Base-by-base conservation (phyloP, 1,284 basidiomycete genomes). In the Dichomitus squalens region DNA sequence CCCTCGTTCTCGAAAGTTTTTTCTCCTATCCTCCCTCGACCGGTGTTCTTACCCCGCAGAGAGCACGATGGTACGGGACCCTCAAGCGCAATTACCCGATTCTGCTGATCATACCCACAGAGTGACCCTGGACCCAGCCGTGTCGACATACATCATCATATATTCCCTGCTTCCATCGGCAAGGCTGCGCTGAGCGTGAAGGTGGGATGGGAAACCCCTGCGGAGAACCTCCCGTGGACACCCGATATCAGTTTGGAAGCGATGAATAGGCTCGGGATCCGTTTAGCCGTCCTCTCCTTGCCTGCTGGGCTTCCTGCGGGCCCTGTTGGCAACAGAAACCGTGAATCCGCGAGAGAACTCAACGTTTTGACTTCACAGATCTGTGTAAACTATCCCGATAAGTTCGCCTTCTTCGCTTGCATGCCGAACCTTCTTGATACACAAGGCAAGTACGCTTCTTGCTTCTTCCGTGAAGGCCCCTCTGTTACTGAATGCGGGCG, bases 101-200 rank as follows among this genome's bases (percentile, higher is more conserved):
- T 33, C 18, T 47, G 27, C 20, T 47, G 31, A 47, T n/a, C 8
- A 29, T 31, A 34, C 27, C 9, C 31, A 12, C 44, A 47, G 44
- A 21, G 29, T 21, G n/a, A 47, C 44, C 44, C 44, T 47, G 9
- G 20, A 21, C 44, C 44, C 44, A 47, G 18, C 14, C 78, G 80
- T 57, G 81, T 90, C 64, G 88, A 90, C 66, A 71, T 90, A 11
- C 88, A 90, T 65, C 88, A 90, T 70, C 88, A 91, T 66, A 82
- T 83, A 66, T 88, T 90, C 64, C 79, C 85, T 5, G 66, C 76
- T 12, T 72, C 76, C 43, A 69, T 81, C 63, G 68, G 63, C 40
- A 75, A 76, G 39, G 63, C 65, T 7, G 61, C 57, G 3, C 68
- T 70, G 40, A 83, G 82, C 56, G 57, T 68, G 12, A 65, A 74